Conservation (phyloP, 2,329 filamentous ascomycete genomes). For the Simplicillium aogashimaense region DNA sequence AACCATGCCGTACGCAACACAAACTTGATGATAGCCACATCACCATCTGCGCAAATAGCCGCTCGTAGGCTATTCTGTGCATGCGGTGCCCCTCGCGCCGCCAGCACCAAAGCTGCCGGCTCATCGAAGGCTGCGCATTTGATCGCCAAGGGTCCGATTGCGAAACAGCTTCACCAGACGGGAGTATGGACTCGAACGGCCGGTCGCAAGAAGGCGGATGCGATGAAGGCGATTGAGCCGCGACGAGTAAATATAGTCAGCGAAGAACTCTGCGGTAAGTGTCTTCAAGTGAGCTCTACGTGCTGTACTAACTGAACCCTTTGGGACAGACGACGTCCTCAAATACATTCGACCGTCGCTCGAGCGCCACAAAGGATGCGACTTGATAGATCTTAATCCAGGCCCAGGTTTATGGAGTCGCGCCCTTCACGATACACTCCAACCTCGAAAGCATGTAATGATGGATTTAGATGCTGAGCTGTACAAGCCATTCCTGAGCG, state of each 20-base stretch:
- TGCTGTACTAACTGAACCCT: neutral
- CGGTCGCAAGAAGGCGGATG: conserved; percentile 8
- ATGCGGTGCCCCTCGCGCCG: neutral
- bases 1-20: too few species aligned
- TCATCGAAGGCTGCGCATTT: neutral
- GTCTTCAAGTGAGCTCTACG: neutral
- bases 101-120: neutral
- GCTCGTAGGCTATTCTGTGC: neutral
- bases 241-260: conserved; percentile 42
- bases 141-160: conserved; percentile 9
- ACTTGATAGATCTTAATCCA: conserved; percentile 80
- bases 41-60: neutral
- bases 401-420: conserved; percentile 70
- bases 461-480: conserved; percentile 58
- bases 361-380: conserved; percentile 62
- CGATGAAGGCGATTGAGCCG: conserved; percentile 12
- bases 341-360: conserved; percentile 61
- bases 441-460: conserved; percentile 75
- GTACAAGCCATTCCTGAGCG: conserved; percentile 52
- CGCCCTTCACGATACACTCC: conserved; percentile 62
- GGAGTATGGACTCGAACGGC: conserved; percentile 14
- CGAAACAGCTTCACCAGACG: conserved; percentile 14
- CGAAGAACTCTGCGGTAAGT: conserved; percentile 37
- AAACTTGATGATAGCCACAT: too few species aligned
- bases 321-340: conserved; percentile 57